Base-by-base conservation (phyloP, 2,329 filamentous ascomycete species). In the Monosporascus sp. region DNA sequence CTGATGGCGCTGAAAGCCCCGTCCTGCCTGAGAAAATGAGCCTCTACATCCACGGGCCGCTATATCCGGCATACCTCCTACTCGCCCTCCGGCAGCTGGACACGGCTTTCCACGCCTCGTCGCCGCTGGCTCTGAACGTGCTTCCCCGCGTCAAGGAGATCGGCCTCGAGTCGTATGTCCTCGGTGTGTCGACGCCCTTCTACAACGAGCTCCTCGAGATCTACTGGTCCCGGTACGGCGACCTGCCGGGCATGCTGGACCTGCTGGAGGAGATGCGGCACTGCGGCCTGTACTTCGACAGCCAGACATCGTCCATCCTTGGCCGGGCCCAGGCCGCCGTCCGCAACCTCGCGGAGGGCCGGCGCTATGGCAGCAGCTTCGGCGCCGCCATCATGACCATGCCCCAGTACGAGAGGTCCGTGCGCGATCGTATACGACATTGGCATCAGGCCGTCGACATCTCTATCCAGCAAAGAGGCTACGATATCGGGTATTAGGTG, bases 101-200 rank as follows among this genome's bases (percentile, higher is more conserved):
- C 59, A 72, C 70, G 2, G 72, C 75, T 1, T 91, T 89, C 54
- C 56, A 63, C 9, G 76, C 73, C 11, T 71, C 81, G 0, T 90
- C 87, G 1, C 74, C 78, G 0, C 73, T 88, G 1, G 74, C 77
- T 0, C 76, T 88, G 45, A 75, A 77, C 45, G 69, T 91, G 25
- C 73, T 92, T 1, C 86, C 88, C 0, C 79, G 80, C 7, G 73
- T 91, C 60, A 88, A 88, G 64, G 75, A 78, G 45, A 75, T 89
- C 0, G 88, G 88, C 2, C 77, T 87, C 1, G 79, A 82, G 1
- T 87, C 86, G 0, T 89, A 87, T 63, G 83, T 89, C 6, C 77
- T 93, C 1, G 88, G 87, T 47, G 85, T 82, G 6, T 84, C 84
- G 18, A 87, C 87, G 0, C 73, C 79, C 0, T 81, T 92, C 43